Percentiles rank a stretch among this genome's conserved stretches.
These are phyloP conservation scores for Metroxylon sagu DNA, from an alignment of 176 grass and related monocot genomes.

Conservation along the genomic window DNA sequence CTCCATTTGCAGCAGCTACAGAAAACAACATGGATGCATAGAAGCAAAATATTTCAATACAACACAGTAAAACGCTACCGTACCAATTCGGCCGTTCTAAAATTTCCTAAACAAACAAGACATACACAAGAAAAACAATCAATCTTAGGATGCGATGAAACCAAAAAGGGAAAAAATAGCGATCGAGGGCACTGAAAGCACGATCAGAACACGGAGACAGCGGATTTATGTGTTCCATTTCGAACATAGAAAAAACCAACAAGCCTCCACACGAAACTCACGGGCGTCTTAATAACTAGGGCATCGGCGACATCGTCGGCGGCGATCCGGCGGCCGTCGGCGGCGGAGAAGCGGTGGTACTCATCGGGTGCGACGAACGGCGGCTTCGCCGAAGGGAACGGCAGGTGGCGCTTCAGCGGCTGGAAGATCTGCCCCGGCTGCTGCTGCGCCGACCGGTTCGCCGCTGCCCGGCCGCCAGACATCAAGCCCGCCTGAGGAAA, in stretches of 20 bases:
- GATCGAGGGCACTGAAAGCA: too few species aligned
- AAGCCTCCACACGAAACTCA: slow-evolving; percentile 32
- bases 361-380: slow-evolving; percentile 40
- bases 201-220: too few species aligned
- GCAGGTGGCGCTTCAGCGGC: slow-evolving; percentile 34
- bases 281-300: slow-evolving; percentile 42
- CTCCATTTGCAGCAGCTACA: too few species aligned
- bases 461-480: slow-evolving; percentile 8
- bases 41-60: too few species aligned
- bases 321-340: background rate
- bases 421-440: slow-evolving; percentile 8
- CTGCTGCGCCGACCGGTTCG: background rate
- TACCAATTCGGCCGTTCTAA: too few species aligned
- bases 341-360: slow-evolving; percentile 42
- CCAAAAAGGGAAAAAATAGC: too few species aligned
- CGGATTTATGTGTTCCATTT: too few species aligned
- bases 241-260: slow-evolving; percentile 5
- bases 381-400: background rate
- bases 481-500: slow-evolving; percentile 25
- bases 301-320: slow-evolving; percentile 28
- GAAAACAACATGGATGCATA: too few species aligned
- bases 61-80: too few species aligned
- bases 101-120: too few species aligned
- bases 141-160: too few species aligned
- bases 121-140: too few species aligned